These are phyloP conservation scores for Aspergillus ibericus DNA, from an alignment of 2,329 filamentous ascomycete genomes.

Conservation along the genomic window DNA sequence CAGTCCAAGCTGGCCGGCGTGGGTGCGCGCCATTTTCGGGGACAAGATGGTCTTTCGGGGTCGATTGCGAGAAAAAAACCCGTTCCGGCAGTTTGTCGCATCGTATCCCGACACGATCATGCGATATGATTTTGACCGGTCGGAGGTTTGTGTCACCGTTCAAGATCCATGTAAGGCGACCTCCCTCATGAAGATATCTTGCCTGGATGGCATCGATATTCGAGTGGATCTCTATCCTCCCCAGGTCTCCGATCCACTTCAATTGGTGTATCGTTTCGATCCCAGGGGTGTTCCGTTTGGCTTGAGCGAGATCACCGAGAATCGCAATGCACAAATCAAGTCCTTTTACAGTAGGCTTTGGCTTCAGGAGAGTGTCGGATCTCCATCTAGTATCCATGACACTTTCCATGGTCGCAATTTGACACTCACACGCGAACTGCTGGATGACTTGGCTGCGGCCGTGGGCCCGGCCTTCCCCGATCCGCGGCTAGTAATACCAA, in stretches of 20 bases:
- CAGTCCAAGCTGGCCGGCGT: neutral
- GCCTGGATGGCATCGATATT: constrained; percentile 13
- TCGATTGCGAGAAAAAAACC: constrained; percentile 11
- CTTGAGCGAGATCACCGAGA: constrained; percentile 89
- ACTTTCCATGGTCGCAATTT: constrained; percentile 69
- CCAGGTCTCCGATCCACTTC: constrained; percentile 54
- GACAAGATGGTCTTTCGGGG: constrained; percentile 9
- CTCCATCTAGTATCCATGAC: constrained; percentile 69
- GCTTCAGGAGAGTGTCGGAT: constrained; percentile 73
- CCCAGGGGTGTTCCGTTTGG: constrained; percentile 87
- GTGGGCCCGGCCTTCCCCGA: constrained; percentile 14
- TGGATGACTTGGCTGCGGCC: constrained; percentile 59
- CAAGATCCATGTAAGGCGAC: neutral
- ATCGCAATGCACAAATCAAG: constrained; percentile 92
- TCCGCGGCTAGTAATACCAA: constrained; percentile 4
- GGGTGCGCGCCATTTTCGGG: constrained; percentile 14
- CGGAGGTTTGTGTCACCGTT: constrained; percentile 5
- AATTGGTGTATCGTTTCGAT: constrained; percentile 82
- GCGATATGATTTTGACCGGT: constrained; percentile 1
- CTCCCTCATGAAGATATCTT: constrained; percentile 7
- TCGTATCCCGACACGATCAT: neutral
- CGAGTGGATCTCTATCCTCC: constrained; percentile 8
- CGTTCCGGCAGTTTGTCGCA: constrained; percentile 11
- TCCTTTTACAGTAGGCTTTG: constrained; percentile 96
- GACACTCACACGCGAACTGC: constrained; percentile 46